Conservation (phyloP, 1,284 basidiomycete genomes). For the Leccinum subrobustum region DNA sequence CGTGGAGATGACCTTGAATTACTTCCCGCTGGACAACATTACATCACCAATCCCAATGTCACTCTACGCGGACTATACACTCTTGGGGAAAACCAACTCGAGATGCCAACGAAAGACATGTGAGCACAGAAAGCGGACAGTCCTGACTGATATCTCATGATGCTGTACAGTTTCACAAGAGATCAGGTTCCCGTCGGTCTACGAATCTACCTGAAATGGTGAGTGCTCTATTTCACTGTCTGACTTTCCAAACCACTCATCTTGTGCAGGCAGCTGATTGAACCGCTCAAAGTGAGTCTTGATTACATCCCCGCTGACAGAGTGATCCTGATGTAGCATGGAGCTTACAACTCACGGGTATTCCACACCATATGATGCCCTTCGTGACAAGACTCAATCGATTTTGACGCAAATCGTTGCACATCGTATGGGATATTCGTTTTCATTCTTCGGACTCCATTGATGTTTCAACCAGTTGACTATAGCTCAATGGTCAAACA, state of each 20-base stretch:
- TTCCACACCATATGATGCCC: slow-evolving; percentile 76
- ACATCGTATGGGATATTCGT: slow-evolving; percentile 48
- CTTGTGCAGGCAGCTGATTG: slow-evolving; percentile 55
- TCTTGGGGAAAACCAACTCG: slow-evolving; percentile 76
- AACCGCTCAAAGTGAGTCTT: slow-evolving; percentile 59
- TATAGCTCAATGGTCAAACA: slow-evolving; percentile 74
- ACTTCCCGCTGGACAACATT: slow-evolving; percentile 75
- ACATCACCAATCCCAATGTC: slow-evolving; percentile 77
- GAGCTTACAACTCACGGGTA: slow-evolving; percentile 74
- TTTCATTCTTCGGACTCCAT: slow-evolving; percentile 26
- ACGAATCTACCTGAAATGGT: slow-evolving; percentile 80
- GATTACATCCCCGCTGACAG: neutral
- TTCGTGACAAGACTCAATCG: slow-evolving; percentile 78
- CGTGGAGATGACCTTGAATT: slow-evolving; percentile 76
- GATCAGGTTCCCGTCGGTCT: slow-evolving; percentile 82
- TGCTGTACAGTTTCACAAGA: slow-evolving; percentile 59
- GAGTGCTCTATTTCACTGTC: slow-evolving; percentile 6
- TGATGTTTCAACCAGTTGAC: slow-evolving; percentile 37
- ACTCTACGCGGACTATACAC: slow-evolving; percentile 76
- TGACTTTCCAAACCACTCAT: neutral
- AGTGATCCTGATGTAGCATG: slow-evolving; percentile 8
- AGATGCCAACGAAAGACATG: slow-evolving; percentile 85
- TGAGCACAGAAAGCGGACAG: slow-evolving; percentile 34
- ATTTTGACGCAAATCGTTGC: slow-evolving; percentile 82
- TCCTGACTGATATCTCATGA: neutral